Evolutionary conservation across 352 stramenopile species (phyloP).

Genomic region (Phytophthora europaea): DNA sequence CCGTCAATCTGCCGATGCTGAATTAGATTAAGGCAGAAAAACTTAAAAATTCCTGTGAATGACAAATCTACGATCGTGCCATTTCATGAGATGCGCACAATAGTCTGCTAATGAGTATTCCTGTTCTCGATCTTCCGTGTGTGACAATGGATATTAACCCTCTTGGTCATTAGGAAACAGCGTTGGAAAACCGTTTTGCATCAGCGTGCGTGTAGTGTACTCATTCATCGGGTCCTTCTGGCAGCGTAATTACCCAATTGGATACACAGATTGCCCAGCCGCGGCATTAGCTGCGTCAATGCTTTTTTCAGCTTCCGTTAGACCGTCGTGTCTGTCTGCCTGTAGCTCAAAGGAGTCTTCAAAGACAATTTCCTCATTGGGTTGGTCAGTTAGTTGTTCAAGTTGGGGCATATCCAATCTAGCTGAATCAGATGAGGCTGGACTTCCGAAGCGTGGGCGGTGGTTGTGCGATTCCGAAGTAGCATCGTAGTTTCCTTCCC

Average conservation of each 20-base stretch:
- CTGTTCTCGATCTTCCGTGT: background rate
- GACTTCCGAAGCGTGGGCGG: background rate
- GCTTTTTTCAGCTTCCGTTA: background rate
- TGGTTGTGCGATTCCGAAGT: too few species aligned
- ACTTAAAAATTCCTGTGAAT: conserved; percentile 20
- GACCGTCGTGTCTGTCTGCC: background rate
- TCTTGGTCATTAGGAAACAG: conserved; percentile 12
- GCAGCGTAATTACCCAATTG: too few species aligned
- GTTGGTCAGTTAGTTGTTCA: background rate
- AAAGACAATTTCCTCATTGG: background rate
- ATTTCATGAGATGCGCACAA: conserved; percentile 24
- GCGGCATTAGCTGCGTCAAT: conserved; percentile 1
- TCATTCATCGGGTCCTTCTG: background rate
- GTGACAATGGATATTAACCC: background rate
- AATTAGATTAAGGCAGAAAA: conserved; percentile 23
- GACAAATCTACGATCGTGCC: conserved; percentile 1
- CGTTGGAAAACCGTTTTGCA: conserved; percentile 9
- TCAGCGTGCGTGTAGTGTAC: background rate
- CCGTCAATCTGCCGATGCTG: conserved; percentile 18
- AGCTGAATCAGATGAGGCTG: background rate
- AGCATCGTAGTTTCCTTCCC: too few species aligned
- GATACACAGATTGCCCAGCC: background rate
- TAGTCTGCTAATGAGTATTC: conserved; percentile 16
- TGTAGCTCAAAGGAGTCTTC: background rate
- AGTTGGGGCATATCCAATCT: too few species aligned